Evolutionary conservation across 208 protist genomes (phyloP), one percentile per base, ranked within the genome.

Genomic region (Trypanosomatidae sp.): DNA sequence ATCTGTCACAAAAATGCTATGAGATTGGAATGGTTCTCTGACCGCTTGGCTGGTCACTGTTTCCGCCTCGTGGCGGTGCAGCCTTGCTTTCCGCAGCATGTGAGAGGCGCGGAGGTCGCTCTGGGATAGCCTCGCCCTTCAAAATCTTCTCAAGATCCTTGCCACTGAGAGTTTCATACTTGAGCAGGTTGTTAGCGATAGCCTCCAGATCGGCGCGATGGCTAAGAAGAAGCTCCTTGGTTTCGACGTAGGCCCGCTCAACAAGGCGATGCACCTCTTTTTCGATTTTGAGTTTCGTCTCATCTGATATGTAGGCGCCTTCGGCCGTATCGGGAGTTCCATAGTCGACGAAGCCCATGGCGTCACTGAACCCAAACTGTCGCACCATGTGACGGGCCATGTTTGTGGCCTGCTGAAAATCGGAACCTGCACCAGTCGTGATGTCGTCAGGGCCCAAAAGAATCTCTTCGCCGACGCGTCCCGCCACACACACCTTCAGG

Each of bases 401-500:
- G 73, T 85, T 77, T 52, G 92, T 96, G n/a, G 94, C 94, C 74
- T 95, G 86, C 77, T 98, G 89, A 73, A 98, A 98, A 73, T 98
- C 94, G 5, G 90, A 95, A 39, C 81, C 81, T 25, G 93, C 94
- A 53, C 95, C 97, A 17, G 93, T 98, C 6, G 98, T 99, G 41
- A 99, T 87, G 67, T 98, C 89, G 25, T 98, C 89, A 25, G 84
- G 56, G 55, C 98, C 98, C 62, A 98, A 97, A 15, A 99, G 86
- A 12, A 99, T 85, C 86, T 99, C 98, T 83, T 99, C 98, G 33
- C 97, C 98, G 25, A 98, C 97, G 43, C 98, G 87, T 33, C 94
- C 94, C 22, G 92, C 94, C 36, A 98, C 73, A 65, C 90, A 94
- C 64, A 97, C 91, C 79, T 93, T 94, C 30, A 98, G 73, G 43